phyloP scores from a whole-genome alignment of 2,329 filamentous ascomycete species.

The Cryphonectria japonica region DNA sequence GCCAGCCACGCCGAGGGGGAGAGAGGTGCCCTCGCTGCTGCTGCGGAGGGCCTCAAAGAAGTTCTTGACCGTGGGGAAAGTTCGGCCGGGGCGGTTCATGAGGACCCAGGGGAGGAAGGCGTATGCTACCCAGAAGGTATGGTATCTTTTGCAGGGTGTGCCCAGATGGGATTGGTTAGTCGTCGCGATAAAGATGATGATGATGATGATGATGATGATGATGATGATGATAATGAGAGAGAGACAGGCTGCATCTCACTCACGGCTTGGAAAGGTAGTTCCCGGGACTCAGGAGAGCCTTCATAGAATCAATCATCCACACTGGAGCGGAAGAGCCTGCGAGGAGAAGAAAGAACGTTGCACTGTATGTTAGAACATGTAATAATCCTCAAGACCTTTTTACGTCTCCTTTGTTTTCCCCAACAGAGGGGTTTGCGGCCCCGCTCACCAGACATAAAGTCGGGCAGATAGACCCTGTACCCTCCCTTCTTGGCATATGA shows the following conservation, averaged over 20 bases:
- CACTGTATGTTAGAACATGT: background rate
- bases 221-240: too few relatives aligned
- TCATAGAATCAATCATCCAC: slow-evolving; percentile 38
- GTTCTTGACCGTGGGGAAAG: slow-evolving; percentile 40
- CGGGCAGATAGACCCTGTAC: slow-evolving; percentile 57
- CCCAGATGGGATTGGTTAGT: background rate
- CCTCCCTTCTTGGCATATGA: slow-evolving; percentile 54
- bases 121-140: slow-evolving; percentile 34
- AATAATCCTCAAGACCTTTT: background rate
- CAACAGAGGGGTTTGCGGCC: background rate
- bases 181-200: background rate
- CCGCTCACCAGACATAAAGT: slow-evolving; percentile 52
- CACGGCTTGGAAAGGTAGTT: slow-evolving; percentile 38
- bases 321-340: slow-evolving; percentile 39
- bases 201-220: too few relatives aligned
- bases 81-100: slow-evolving; percentile 38
- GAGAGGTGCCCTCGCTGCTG: slow-evolving; percentile 36
- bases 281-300: slow-evolving; percentile 32
- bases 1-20: slow-evolving; percentile 56
- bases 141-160: slow-evolving; percentile 31
- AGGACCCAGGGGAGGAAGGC: slow-evolving; percentile 40
- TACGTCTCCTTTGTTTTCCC: background rate
- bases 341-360: background rate
- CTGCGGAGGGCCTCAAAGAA: slow-evolving; percentile 45
- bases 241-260: slow-evolving; percentile 20